Evolutionary conservation across 176 grass and related monocot species (phyloP).

Genomic region (Panicum miliaceum): DNA sequence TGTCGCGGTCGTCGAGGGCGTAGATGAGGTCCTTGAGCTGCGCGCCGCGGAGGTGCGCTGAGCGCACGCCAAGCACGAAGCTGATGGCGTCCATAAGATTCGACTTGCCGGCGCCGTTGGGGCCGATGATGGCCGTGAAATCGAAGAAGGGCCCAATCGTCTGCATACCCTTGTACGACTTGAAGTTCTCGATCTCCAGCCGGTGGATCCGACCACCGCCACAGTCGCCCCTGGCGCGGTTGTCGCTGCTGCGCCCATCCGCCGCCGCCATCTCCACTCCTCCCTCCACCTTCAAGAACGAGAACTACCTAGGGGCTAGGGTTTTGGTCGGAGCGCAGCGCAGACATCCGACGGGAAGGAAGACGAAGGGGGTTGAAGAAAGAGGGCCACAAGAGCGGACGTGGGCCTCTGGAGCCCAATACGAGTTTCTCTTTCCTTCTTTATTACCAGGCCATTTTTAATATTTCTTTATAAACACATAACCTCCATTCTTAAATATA

Average conservation of each 20-base stretch:
- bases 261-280: conserved; percentile 52
- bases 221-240: conserved; percentile 35
- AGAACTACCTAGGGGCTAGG: conserved; percentile 53
- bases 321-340: conserved; percentile 35
- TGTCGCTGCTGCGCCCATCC: conserved; percentile 27
- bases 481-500: no score
- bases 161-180: conserved; percentile 93
- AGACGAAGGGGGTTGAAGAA: no score
- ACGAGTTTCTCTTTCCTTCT: no score
- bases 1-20: conserved; percentile 86
- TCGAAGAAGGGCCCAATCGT: conserved; percentile 90
- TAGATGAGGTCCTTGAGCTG: conserved; percentile 98
- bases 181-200: conserved; percentile 95
- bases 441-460: no score
- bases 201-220: conserved; percentile 76
- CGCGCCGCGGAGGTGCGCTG: conserved; percentile 76
- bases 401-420: no score
- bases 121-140: conserved; percentile 94
- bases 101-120: conserved; percentile 93
- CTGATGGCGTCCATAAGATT: conserved; percentile 99
- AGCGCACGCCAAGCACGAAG: conserved; percentile 91
- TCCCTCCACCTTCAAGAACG: neutral
- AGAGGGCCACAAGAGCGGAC: no score
- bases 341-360: neutral
- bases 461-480: no score